Conservation (phyloP, 768 basidiomycete genomes). For the Kwoniella dendrophila region DNA sequence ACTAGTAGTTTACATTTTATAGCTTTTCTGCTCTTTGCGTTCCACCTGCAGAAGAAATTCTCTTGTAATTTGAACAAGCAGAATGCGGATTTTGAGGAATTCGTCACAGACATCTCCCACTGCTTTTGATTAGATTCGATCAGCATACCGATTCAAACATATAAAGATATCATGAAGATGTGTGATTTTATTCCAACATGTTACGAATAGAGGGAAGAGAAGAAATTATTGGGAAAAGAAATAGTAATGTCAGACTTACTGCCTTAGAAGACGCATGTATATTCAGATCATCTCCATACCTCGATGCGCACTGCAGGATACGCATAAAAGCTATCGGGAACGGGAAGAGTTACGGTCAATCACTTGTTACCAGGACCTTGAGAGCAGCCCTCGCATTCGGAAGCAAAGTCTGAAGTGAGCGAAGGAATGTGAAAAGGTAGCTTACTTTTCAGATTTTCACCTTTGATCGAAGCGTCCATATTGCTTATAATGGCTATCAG, state of each 20-base stretch:
- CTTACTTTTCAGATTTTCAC: slow-evolving; percentile 22
- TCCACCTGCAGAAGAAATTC: slow-evolving; percentile 48
- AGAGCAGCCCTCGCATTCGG: neutral
- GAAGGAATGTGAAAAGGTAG: neutral
- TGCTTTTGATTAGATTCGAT: too few species aligned
- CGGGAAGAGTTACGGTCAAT: neutral
- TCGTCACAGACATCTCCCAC: slow-evolving; percentile 53
- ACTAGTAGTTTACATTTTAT: slow-evolving; percentile 53
- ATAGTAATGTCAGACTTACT: slow-evolving; percentile 28
- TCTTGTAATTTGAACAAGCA: slow-evolving; percentile 47
- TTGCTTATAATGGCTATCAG: neutral
- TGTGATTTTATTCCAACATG: too few species aligned
- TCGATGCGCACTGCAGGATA: slow-evolving; percentile 51
- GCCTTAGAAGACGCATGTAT: slow-evolving; percentile 46
- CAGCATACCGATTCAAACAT: too few species aligned
- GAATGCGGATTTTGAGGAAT: slow-evolving; percentile 50
- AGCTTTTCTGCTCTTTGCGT: slow-evolving; percentile 32
- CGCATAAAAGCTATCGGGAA: slow-evolving; percentile 37
- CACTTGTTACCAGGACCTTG: neutral
- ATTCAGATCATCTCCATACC: slow-evolving; percentile 53
- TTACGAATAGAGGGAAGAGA: neutral
- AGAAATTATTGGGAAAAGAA: neutral
- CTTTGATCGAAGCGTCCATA: slow-evolving; percentile 25
- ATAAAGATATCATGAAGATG: too few species aligned
- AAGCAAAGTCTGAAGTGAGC: neutral